Percentiles rank a stretch among this genome's conserved stretches.
These are phyloP conservation scores for Kingdonia uniflora DNA, from an alignment of 164 flowering plant genomes.

Conservation along the genomic window DNA sequence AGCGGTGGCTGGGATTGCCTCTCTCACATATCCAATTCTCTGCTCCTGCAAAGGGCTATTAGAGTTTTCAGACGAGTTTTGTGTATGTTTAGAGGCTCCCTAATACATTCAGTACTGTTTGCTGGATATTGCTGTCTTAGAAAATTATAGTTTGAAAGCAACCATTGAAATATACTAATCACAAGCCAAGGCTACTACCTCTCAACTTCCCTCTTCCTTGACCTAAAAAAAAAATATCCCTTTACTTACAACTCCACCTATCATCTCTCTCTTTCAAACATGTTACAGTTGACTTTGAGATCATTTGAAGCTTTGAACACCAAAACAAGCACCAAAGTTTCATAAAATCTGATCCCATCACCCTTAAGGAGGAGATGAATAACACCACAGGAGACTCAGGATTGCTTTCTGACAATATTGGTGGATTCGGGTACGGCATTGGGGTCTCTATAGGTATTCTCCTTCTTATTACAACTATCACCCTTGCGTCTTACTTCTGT, in stretches of 20 bases:
- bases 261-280: slow-evolving; percentile 8
- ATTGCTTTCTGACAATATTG: slow-evolving; percentile 33
- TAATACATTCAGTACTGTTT: too few species aligned
- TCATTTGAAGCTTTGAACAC: neutral
- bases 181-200: neutral
- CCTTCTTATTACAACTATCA: slow-evolving; percentile 67
- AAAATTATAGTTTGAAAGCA: too few species aligned
- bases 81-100: too few species aligned
- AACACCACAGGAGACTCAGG: slow-evolving; percentile 26
- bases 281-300: slow-evolving; percentile 1
- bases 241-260: slow-evolving; percentile 2
- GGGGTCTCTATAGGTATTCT: slow-evolving; percentile 71
- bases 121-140: too few species aligned
- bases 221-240: neutral
- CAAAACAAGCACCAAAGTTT: neutral
- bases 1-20: too few species aligned
- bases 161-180: neutral
- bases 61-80: too few species aligned
- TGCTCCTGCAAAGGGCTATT: too few species aligned
- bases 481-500: slow-evolving; percentile 70
- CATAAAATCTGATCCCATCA: neutral
- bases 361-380: slow-evolving; percentile 21
- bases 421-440: slow-evolving; percentile 61
- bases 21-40: too few species aligned
- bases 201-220: slow-evolving; percentile 2